Percentiles rank a stretch among this genome's conserved stretches.
phyloP scores from a whole-genome alignment of 257 asterid genomes.

The Capsicum pubescens region DNA sequence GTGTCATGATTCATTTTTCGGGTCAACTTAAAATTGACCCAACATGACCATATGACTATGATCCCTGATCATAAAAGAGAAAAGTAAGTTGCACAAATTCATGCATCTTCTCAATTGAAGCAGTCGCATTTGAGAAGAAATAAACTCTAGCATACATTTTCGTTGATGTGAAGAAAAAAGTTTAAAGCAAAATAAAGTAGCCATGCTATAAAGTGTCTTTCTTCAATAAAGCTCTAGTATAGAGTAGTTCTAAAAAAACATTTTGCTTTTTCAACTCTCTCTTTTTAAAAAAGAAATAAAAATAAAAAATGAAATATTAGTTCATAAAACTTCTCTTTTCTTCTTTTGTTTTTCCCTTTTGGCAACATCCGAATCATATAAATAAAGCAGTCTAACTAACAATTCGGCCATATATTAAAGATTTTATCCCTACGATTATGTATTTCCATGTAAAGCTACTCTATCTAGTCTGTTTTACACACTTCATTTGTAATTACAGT shows the following conservation, averaged over 20 bases:
- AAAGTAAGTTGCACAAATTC: background rate
- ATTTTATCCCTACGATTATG: background rate
- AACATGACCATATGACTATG: background rate
- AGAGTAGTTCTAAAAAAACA: background rate
- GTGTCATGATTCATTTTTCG: background rate
- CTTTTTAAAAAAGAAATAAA: background rate
- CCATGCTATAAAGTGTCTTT: slow-evolving; percentile 18
- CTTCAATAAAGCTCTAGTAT: background rate
- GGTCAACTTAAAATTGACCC: background rate
- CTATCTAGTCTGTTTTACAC: background rate
- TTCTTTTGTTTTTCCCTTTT: background rate
- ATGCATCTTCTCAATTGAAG: background rate
- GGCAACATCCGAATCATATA: background rate
- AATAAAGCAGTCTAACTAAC: background rate
- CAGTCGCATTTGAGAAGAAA: slow-evolving; percentile 7
- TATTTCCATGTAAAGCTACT: background rate
- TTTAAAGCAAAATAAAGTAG: slow-evolving; percentile 17
- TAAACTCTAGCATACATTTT: background rate
- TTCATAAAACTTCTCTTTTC: background rate
- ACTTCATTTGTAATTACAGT: background rate
- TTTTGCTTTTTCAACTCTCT: background rate
- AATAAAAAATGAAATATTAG: too few species aligned
- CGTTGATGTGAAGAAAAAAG: background rate
- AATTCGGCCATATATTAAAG: background rate
- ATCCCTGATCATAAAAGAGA: background rate